Conservation (phyloP, 441 rosid genomes). For the California macrophylla region DNA sequence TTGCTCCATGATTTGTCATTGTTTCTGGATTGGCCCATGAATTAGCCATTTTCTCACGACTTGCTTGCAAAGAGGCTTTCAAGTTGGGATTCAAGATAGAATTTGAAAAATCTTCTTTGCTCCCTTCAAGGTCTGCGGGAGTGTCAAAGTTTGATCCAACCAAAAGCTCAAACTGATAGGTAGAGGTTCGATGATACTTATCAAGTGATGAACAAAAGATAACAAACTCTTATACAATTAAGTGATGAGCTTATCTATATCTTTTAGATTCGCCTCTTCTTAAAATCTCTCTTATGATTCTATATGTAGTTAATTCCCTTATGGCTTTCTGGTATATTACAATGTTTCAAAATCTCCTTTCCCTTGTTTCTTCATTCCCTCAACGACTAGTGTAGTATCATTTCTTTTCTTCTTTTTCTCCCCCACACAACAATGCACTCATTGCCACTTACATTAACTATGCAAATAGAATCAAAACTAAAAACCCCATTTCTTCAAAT, state of each 20-base stretch:
- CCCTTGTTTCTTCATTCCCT: neutral
- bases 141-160: neutral
- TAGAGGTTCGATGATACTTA: too few species aligned
- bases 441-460: too few species aligned
- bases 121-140: neutral
- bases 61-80: neutral
- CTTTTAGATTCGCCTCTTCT: too few species aligned
- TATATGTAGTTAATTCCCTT: neutral
- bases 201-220: too few species aligned
- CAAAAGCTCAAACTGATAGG: too few species aligned
- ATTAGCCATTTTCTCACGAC: neutral
- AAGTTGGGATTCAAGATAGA: neutral
- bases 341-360: neutral
- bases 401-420: neutral
- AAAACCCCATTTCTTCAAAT: neutral
- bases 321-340: neutral
- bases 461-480: neutral
- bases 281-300: too few species aligned
- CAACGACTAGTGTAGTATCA: neutral
- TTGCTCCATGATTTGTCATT: constrained; percentile 8
- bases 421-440: too few species aligned
- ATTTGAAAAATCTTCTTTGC: neutral
- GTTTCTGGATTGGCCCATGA: too few species aligned
- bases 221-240: too few species aligned
- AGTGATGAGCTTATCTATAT: too few species aligned